Conservation (phyloP, 768 basidiomycete genomes). For the Sarcodon sp. region DNA sequence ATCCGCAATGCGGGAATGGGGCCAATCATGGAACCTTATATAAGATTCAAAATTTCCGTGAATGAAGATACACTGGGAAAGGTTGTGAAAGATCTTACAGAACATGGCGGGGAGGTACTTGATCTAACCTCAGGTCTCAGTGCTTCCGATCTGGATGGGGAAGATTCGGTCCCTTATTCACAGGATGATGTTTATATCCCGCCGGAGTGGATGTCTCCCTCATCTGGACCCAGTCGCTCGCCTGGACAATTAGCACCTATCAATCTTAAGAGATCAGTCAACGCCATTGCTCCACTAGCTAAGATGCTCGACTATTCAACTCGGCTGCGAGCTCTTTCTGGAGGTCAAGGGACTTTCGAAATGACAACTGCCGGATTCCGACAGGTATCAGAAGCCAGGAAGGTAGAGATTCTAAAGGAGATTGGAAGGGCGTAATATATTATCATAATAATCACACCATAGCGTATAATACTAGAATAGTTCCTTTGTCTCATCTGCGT, state of each 20-base stretch:
- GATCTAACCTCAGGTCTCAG: slow-evolving; percentile 43
- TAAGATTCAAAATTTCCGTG: slow-evolving; percentile 55
- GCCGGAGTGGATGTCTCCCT: slow-evolving; percentile 66
- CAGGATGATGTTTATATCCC: slow-evolving; percentile 67
- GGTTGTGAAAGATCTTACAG: slow-evolving; percentile 75
- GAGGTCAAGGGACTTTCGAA: slow-evolving; percentile 74
- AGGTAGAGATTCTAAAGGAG: slow-evolving; percentile 62
- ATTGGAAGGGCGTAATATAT: slow-evolving; percentile 52
- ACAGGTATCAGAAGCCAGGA: slow-evolving; percentile 46
- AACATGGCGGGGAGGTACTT: slow-evolving; percentile 67
- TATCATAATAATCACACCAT: background rate
- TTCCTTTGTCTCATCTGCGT: slow-evolving; percentile 68
- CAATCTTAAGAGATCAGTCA: slow-evolving; percentile 47
- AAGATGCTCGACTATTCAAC: slow-evolving; percentile 73
- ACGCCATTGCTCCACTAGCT: slow-evolving; percentile 67
- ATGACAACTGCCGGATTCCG: slow-evolving; percentile 71
- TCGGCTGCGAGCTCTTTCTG: slow-evolving; percentile 67
- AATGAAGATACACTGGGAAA: slow-evolving; percentile 59
- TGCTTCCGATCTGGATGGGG: slow-evolving; percentile 23
- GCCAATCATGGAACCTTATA: slow-evolving; percentile 68
- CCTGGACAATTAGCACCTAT: slow-evolving; percentile 12
- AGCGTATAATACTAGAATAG: slow-evolving; percentile 16
- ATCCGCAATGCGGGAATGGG: slow-evolving; percentile 56
- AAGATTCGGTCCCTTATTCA: slow-evolving; percentile 29
- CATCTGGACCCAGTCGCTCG: slow-evolving; percentile 22